Base-by-base conservation (phyloP, 1,284 basidiomycete species). In the Ustilago curta region DNA sequence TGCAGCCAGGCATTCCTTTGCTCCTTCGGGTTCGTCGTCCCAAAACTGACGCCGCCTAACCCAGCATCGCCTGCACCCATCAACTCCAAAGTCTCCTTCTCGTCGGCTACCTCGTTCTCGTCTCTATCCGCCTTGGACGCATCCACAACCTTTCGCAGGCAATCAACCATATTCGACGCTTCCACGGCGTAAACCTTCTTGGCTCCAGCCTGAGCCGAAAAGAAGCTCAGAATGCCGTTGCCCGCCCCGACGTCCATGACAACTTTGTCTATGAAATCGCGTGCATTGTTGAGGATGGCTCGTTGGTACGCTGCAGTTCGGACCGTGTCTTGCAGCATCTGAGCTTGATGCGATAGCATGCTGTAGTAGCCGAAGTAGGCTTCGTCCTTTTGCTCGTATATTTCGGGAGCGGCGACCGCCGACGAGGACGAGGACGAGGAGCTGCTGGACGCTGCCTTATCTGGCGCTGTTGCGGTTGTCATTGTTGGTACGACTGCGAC, bases 171-270 rank as follows among this genome's bases (percentile, higher is more conserved):
- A 29, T 85, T 85, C 8, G 86, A 86, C 7, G 87, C 87, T 70
- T 88, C 87, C 8, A 87, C 81, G 1, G 87, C 87, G 37, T 86
- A 86, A n/a, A 88, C 87, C 39, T 86, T 84, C 47, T 79, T 80
- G 0, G 87, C 87, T 12, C 87, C 87, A 2, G 87, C 87, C 78
- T 88, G 80, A 12, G 86, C 86, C 14, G 87, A 83, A 76, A 88
- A 87, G 80, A 85, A 87, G 16, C 86, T 87, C 54, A 88, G 76
- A 56, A 88, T 87, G 6, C 87, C 87, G n/a, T 86, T 87, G 12
- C 87, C 87, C 1, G 87, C 87, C 32, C 87, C 87, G 21, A 88
- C 85, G 58, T 88, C 87, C 77, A 81, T 81, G 27, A 78, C 76
- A 3, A 70, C 44, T 44, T 81, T 77, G 65, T 74, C 70, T 25